These are phyloP conservation scores for Stenogyne calaminthoides DNA, from an alignment of 305 asterid genomes.

Conservation along the genomic window DNA sequence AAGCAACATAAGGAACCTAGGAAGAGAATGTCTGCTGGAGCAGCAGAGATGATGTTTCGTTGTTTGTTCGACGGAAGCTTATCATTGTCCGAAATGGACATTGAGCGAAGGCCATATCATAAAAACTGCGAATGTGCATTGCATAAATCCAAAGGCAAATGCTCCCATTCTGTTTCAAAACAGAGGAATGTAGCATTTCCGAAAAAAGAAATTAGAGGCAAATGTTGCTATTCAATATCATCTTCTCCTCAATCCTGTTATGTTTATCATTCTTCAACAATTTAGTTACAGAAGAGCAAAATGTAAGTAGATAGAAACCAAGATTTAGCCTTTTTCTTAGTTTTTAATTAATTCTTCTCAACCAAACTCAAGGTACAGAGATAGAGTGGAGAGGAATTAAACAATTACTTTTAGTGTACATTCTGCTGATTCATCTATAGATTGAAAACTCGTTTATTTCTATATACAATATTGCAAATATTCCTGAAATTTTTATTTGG, in stretches of 20 bases:
- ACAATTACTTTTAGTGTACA: no score
- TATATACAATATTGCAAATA: background rate
- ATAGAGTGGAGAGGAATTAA: no score
- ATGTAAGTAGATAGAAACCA: background rate
- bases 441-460: background rate
- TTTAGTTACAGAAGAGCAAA: background rate
- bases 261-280: background rate
- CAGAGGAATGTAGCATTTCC: constrained; percentile 33
- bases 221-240: constrained; percentile 24
- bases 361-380: no score
- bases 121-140: constrained; percentile 40
- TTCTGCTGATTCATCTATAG: no score
- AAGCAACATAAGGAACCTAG: no score
- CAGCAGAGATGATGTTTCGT: constrained; percentile 32
- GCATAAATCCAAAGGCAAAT: constrained; percentile 27
- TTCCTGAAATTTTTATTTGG: no score
- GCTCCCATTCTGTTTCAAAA: constrained; percentile 23
- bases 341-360: no score
- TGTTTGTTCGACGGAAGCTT: constrained; percentile 39
- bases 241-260: constrained; percentile 17
- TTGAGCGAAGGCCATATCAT: constrained; percentile 45
- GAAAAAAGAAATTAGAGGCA: constrained; percentile 19
- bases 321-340: no score
- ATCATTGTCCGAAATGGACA: constrained; percentile 29
- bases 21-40: constrained; percentile 23